Evolutionary conservation across 805 yeast genomes (phyloP), one percentile per base, ranked within the genome.

Genomic region (Kodamaea jinghongensis): DNA sequence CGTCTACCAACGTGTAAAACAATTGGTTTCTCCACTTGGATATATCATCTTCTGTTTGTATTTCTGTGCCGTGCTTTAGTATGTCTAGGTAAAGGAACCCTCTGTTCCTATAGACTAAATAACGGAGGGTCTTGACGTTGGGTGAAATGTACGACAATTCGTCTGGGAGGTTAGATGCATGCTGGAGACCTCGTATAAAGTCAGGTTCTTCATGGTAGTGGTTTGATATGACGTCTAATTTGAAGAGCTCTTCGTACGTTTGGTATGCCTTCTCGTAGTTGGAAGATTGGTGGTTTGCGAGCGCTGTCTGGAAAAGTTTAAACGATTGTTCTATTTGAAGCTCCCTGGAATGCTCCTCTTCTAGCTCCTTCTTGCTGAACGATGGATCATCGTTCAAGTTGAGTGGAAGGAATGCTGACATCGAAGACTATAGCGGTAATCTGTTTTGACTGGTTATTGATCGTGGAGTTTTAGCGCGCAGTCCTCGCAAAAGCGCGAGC

Each of bases 331-430:
- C 98, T 14, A 81, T 74, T 63, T 91, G 97, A 16, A 91, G 67
- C 56, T 93, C 99, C 34, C 96, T 70, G 1, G 97, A 84, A 53
- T 89, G 96, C 47, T 88, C 91, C 47, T 90, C 96, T 25, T 83
- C 84, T 28, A 61, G 49, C 40, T 65, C 72, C 43, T 67, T 65
- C 47, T 86, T 91, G 26, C 77, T 67, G 13, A 62, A 63, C 4
- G 75, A 62, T 36, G 84, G 86, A 54, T 86, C 95, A 41, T 84
- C 91, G 29, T 76, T 76, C 33, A 83, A 63, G 53, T 91, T 91
- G 31, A 90, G 71, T 2, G 98, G 95, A 23, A 81, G 73, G 58
- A 91, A 90, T 2, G 81, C 67, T 15, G 90, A 82, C 83, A 38
- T 38, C 28, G 6, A 6, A 5, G 33, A 15, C 13, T 15, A 12